Percentiles rank a stretch among this genome's conserved stretches.
phyloP scores from a whole-genome alignment of 768 basidiomycete species.

The Psilocybe cubensis region DNA sequence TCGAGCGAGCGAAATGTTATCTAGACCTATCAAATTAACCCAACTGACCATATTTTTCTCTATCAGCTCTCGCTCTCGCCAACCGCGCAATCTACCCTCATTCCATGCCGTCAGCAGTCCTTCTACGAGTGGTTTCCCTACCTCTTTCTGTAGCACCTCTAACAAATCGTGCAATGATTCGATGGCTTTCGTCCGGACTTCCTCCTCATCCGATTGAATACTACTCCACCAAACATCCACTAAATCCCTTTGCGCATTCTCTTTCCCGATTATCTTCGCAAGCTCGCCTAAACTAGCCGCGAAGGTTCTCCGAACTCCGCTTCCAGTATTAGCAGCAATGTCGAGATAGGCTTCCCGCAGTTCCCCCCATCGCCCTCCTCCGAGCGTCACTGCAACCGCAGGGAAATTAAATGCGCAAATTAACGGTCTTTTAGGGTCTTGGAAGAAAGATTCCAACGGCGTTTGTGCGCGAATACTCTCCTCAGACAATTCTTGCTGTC shows the following conservation, averaged over 20 bases:
- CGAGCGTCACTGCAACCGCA: slow-evolving; percentile 85
- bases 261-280: slow-evolving; percentile 80
- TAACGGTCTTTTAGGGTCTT: slow-evolving; percentile 73
- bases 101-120: slow-evolving; percentile 60
- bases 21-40: slow-evolving; percentile 39
- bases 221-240: slow-evolving; percentile 71
- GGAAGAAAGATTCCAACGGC: slow-evolving; percentile 49
- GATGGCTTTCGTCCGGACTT: slow-evolving; percentile 72
- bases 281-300: slow-evolving; percentile 91
- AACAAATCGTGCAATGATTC: slow-evolving; percentile 68
- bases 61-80: slow-evolving; percentile 82
- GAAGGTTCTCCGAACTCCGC: slow-evolving; percentile 75
- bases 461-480: slow-evolving; percentile 11
- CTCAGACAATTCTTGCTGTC: slow-evolving; percentile 28
- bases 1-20: slow-evolving; percentile 50
- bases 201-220: slow-evolving; percentile 61
- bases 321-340: slow-evolving; percentile 60
- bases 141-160: slow-evolving; percentile 50
- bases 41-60: slow-evolving; percentile 59
- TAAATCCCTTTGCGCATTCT: slow-evolving; percentile 69
- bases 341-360: slow-evolving; percentile 69
- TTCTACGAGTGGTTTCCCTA: slow-evolving; percentile 46
- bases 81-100: slow-evolving; percentile 59
- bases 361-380: slow-evolving; percentile 72
- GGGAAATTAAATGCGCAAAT: slow-evolving; percentile 92